Conservation (phyloP, 2,329 filamentous ascomycete species). For the Bipolaris zeicola region DNA sequence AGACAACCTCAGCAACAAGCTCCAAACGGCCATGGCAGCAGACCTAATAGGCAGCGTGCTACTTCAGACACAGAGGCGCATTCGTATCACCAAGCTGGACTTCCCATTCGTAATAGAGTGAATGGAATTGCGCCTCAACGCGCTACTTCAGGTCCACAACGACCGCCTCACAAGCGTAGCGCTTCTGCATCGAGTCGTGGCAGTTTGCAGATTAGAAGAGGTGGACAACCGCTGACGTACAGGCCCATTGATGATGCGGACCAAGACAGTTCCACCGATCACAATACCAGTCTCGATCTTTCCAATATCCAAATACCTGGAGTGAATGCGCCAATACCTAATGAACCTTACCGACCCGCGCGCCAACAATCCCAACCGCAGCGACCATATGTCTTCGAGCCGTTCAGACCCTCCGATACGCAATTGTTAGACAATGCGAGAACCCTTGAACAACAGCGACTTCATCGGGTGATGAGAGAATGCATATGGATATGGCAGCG, state of each 20-base stretch:
- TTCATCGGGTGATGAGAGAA: conserved; percentile 32
- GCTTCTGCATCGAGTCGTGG: conserved; percentile 46
- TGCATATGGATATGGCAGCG: conserved; percentile 56
- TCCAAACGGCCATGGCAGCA: conserved; percentile 12
- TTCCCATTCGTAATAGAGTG: conserved; percentile 35
- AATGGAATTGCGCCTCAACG: conserved; percentile 28
- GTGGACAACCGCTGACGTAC: conserved; percentile 17
- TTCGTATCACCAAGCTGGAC: conserved; percentile 25
- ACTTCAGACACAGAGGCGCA: conserved; percentile 35
- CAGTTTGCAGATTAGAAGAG: conserved; percentile 42
- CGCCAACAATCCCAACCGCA: conserved; percentile 23
- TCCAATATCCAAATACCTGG: conserved; percentile 42
- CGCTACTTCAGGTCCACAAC: conserved; percentile 26
- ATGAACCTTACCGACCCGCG: conserved; percentile 15
- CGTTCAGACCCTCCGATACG: conserved; percentile 57
- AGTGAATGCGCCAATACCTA: conserved; percentile 45
- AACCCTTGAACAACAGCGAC: conserved; percentile 44
- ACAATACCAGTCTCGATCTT: conserved; percentile 35
- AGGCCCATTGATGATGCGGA: conserved; percentile 31
- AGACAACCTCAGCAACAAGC: conserved; percentile 21
- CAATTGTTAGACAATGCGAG: conserved; percentile 59
- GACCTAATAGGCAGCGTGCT: conserved; percentile 25
- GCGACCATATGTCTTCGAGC: conserved; percentile 39
- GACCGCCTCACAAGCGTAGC: conserved; percentile 28
- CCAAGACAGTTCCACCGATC: conserved; percentile 41